Conservation (phyloP, 768 basidiomycete species). For the Exidia glandulosa region DNA sequence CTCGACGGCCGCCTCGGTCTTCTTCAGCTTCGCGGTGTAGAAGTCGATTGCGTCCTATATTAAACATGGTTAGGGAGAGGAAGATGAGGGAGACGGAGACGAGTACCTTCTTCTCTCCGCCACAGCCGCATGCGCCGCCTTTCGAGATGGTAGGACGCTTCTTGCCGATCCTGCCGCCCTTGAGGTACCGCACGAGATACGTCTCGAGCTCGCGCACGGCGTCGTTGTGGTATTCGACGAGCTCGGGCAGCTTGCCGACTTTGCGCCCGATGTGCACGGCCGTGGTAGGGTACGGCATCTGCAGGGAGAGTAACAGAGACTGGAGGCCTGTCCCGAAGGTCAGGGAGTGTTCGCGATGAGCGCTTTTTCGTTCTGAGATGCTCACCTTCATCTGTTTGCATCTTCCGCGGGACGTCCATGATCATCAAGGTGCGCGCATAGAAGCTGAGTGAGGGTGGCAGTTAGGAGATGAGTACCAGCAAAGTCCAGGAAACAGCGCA, state of each 20-base stretch:
- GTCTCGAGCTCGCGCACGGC: constrained; percentile 91
- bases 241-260: constrained; percentile 78
- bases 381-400: constrained; percentile 80
- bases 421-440: constrained; percentile 88
- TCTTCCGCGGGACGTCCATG: constrained; percentile 64
- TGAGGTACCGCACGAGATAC: constrained; percentile 82
- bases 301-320: constrained; percentile 57
- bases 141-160: constrained; percentile 72
- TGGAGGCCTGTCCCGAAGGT: no score
- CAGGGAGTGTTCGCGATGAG: no score
- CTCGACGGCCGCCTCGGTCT: constrained; percentile 65
- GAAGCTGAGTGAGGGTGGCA: no score
- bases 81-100: no score
- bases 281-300: constrained; percentile 82
- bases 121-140: constrained; percentile 72
- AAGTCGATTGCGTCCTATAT: constrained; percentile 87
- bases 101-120: constrained; percentile 64
- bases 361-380: no score
- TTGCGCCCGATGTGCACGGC: constrained; percentile 81
- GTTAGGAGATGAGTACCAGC: not conserved
- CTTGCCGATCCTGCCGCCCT: constrained; percentile 64
- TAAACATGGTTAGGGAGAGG: no score
- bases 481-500: not conserved
- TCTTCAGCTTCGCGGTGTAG: constrained; percentile 51
- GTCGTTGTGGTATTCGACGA: constrained; percentile 86